phyloP scores from a whole-genome alignment of 1,284 basidiomycete genomes.

The Coriolopsis trogii region DNA sequence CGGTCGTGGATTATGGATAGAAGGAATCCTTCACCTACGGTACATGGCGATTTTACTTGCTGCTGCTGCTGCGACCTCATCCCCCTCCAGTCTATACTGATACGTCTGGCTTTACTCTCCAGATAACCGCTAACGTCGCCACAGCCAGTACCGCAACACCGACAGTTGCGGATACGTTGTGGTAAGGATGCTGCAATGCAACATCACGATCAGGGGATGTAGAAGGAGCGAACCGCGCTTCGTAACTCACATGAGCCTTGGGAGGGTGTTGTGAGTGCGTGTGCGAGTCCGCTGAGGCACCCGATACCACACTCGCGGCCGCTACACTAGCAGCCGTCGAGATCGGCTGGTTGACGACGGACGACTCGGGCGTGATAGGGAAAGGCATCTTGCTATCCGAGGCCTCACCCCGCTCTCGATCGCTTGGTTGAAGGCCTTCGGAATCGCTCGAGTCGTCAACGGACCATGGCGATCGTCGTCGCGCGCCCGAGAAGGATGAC shows the following conservation, averaged over 20 bases:
- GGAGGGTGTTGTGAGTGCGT: constrained; percentile 18
- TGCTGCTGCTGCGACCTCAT: constrained; percentile 11
- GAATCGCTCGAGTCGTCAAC: constrained; percentile 43
- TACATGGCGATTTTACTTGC: constrained; percentile 20
- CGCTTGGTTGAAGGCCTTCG: constrained; percentile 32
- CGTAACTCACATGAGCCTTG: constrained; percentile 21
- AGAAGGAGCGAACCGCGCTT: not conserved
- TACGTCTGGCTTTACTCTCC: constrained; percentile 55
- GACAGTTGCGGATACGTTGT: constrained; percentile 44
- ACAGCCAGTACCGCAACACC: constrained; percentile 62
- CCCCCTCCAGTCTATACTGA: constrained; percentile 14
- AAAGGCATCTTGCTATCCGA: constrained; percentile 35
- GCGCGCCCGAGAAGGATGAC: constrained; percentile 36
- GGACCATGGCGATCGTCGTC: constrained; percentile 43
- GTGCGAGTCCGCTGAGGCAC: constrained; percentile 22
- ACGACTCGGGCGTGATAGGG: constrained; percentile 48
- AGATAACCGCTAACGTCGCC: constrained; percentile 65
- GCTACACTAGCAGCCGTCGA: too few relatives aligned
- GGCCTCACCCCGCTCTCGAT: constrained; percentile 23
- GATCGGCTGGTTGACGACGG: constrained; percentile 42
- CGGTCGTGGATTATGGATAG: constrained; percentile 3
- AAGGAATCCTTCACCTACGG: constrained; percentile 15
- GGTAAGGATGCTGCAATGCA: constrained; percentile 18
- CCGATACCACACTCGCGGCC: constrained; percentile 20
- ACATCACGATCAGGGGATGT: constrained; percentile 5